A percentile compares a stretch with the other conserved stretches of the same genome.
Evolutionary conservation across 2,329 filamentous ascomycete species (phyloP).

Genomic region (Stagonosporopsis vannaccii): DNA sequence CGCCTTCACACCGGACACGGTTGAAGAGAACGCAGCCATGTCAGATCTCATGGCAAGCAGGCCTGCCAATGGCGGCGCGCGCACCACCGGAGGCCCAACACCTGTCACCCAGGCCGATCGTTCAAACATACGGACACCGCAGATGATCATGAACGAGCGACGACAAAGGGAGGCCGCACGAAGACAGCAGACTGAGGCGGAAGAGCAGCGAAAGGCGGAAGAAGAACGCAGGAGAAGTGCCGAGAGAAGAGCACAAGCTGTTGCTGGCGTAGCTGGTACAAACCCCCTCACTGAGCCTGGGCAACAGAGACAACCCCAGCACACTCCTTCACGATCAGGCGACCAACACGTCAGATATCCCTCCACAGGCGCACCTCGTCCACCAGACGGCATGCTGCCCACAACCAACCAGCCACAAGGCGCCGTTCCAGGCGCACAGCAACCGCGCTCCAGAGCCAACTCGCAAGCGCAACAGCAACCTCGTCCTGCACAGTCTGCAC

Average conservation of each 20-base stretch:
- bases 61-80: slow-evolving; percentile 65
- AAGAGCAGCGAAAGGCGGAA: slow-evolving; percentile 62
- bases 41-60: slow-evolving; percentile 76
- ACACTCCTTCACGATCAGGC: slow-evolving; percentile 33
- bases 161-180: slow-evolving; percentile 76
- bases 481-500: slow-evolving; percentile 35
- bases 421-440: slow-evolving; percentile 36
- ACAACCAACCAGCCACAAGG: slow-evolving; percentile 34
- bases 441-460: slow-evolving; percentile 40
- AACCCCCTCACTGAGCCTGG: slow-evolving; percentile 38
- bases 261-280: slow-evolving; percentile 59
- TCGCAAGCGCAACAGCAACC: slow-evolving; percentile 48
- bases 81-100: slow-evolving; percentile 60
- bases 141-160: slow-evolving; percentile 90
- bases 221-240: slow-evolving; percentile 60
- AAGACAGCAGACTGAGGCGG: slow-evolving; percentile 67
- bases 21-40: slow-evolving; percentile 92
- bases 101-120: slow-evolving; percentile 60
- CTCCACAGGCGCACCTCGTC: slow-evolving; percentile 35
- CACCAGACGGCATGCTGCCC: slow-evolving; percentile 39
- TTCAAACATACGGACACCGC: slow-evolving; percentile 77
- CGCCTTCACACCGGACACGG: slow-evolving; percentile 80
- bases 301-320: slow-evolving; percentile 39
- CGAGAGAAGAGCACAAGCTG: slow-evolving; percentile 67
- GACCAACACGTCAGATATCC: slow-evolving; percentile 41